Evolutionary conservation across 2,329 filamentous ascomycete species (phyloP), one percentile per base, ranked within the genome.

Genomic region (Orbilia quercus): DNA sequence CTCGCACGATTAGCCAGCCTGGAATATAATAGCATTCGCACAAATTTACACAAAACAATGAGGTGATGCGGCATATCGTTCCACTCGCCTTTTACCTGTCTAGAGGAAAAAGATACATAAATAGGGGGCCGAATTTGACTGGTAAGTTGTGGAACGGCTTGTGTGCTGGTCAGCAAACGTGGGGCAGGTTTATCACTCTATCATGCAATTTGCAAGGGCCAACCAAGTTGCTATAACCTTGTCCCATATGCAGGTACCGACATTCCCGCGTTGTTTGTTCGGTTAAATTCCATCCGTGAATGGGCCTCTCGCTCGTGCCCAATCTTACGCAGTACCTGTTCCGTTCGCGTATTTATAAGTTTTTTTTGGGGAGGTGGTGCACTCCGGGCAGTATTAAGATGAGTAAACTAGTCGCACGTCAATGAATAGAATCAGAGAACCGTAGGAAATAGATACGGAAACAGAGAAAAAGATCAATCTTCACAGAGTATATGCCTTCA

Each of bases 231-330:
- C 69, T 53, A 40, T 16, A 66, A 73, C 69, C 69, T 66, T 73
- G 69, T 66, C 60, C 42, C 18, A 66, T 73, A 73, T 73, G 69
- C 69, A 73, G 69, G 69, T 65, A 73, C 69, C 60, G 40, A 60
- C 55, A 64, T 55, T 73, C 60, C 69, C 69, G 69, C 59, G 47
- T 59, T 69, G 54, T 34, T 31, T 55, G 20, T 66, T 73, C 69
- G 69, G 69, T 66, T 73, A 73, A 73, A 73, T 55, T 64, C 57
- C 45, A 72, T 18, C 45, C 31, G 20, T 22, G 40, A 42, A 54
- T 36, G 12, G 16, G 18, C 9, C 38, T 20, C 28, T 36, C 9
- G 4, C 31, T 51, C 20, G 22, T 34, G 47, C 11, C n/a, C 14
- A 34, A 34, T 34, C 14, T 51, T 28, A 12, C 12, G 22, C 20